Evolutionary conservation across 2,329 filamentous ascomycete genomes (phyloP).

Genomic region (Didymella sp.): DNA sequence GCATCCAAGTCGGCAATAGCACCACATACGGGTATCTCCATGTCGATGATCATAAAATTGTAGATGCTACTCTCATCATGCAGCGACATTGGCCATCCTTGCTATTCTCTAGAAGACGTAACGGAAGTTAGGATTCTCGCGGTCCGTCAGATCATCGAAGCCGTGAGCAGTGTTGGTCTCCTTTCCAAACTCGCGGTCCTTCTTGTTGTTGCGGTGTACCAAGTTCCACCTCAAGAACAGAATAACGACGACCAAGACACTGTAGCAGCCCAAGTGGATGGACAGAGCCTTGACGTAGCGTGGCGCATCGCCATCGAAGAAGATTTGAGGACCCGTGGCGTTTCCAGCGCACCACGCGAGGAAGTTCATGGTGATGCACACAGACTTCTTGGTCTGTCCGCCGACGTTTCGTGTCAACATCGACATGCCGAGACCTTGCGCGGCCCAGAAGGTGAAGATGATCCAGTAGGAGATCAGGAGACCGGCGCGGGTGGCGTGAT

Average conservation of each 20-base stretch:
- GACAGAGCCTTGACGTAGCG: constrained; percentile 74
- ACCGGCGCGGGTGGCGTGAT: constrained; percentile 66
- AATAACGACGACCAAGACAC: constrained; percentile 64
- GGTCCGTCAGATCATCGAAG: constrained; percentile 69
- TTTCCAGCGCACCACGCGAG: constrained; percentile 74
- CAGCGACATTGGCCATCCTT: background rate
- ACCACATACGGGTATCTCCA: background rate
- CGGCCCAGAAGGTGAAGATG: constrained; percentile 78
- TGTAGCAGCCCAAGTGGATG: constrained; percentile 73
- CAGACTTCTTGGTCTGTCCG: constrained; percentile 75
- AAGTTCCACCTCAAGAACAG: constrained; percentile 66
- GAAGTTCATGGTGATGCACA: constrained; percentile 73
- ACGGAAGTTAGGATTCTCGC: constrained; percentile 66
- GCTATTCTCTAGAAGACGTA: constrained; percentile 54
- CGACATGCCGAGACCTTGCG: constrained; percentile 70
- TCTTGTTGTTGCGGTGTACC: constrained; percentile 63
- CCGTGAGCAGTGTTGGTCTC: constrained; percentile 53
- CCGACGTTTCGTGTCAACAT: constrained; percentile 74
- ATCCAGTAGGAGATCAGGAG: constrained; percentile 79
- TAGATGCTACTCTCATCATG: constrained; percentile 10
- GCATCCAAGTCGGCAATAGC: background rate
- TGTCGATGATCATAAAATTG: background rate
- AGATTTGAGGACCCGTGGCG: constrained; percentile 62
- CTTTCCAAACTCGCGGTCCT: constrained; percentile 55
- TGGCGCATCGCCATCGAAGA: constrained; percentile 61